phyloP scores from a whole-genome alignment of 2,329 filamentous ascomycete genomes.

The Alternaria sp. region DNA sequence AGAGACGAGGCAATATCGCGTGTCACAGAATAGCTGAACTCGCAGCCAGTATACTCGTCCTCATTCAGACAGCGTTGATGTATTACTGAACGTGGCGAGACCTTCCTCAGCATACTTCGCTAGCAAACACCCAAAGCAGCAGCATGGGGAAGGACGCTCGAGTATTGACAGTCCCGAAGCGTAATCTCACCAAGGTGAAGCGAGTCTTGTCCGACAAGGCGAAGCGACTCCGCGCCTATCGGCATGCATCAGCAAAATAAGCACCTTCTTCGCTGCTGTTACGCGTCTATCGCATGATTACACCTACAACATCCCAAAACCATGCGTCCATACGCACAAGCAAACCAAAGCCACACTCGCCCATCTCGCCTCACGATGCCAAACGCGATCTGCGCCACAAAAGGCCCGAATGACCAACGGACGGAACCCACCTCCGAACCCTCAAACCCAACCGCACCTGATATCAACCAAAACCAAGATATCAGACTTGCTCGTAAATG shows the following conservation, averaged over 20 bases:
- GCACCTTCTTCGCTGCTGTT: background rate
- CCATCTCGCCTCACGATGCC: background rate
- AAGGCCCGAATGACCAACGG: background rate
- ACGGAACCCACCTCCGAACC: background rate
- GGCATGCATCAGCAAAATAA: background rate
- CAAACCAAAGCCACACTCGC: background rate
- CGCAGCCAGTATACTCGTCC: background rate
- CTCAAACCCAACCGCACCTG: background rate
- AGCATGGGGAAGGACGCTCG: background rate
- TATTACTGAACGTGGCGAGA: background rate
- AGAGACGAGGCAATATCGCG: background rate
- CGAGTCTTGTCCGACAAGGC: background rate
- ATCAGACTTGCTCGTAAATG: background rate
- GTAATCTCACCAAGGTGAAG: background rate
- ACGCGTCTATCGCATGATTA: background rate
- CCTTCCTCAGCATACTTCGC: background rate
- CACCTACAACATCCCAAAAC: background rate
- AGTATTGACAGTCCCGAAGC: background rate
- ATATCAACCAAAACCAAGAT: background rate
- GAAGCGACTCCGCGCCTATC: background rate
- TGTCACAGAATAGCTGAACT: background rate
- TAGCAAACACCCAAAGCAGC: background rate
- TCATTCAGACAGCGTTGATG: background rate
- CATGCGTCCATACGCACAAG: background rate
- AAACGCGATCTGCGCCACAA: background rate